Evolutionary conservation across 768 basidiomycete species (phyloP).

Genomic region (Termitomyces sp.): DNA sequence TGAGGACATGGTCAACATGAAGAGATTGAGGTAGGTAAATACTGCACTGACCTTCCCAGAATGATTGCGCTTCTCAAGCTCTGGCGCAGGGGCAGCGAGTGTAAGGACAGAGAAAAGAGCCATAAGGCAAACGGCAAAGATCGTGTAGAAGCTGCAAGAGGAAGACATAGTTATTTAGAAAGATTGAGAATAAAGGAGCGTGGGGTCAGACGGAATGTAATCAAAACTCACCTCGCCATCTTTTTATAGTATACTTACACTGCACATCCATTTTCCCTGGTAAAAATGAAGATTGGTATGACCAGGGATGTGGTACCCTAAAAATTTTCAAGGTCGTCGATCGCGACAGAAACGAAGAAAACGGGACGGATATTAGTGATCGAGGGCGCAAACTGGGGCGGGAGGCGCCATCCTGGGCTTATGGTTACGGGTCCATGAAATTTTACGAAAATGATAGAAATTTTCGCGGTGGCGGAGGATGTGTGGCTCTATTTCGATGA

Average conservation of each 20-base stretch:
- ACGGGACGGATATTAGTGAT: not conserved
- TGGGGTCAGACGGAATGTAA: not conserved
- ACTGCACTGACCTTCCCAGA: slow-evolving; percentile 11
- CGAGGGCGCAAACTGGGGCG: not conserved
- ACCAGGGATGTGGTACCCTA: not conserved
- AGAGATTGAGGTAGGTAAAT: not conserved
- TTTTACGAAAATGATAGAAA: not conserved
- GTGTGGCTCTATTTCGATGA: not conserved
- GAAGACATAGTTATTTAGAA: slow-evolving; percentile 7
- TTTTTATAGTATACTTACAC: not conserved
- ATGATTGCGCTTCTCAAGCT: slow-evolving; percentile 6
- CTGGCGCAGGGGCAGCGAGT: slow-evolving; percentile 8
- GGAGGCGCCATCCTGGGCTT: not conserved
- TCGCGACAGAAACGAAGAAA: not conserved
- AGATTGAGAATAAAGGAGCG: not conserved
- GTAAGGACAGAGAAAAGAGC: slow-evolving; percentile 6
- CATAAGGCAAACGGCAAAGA: slow-evolving; percentile 7
- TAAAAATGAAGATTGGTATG: not conserved
- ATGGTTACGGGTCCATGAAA: not conserved
- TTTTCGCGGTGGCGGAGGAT: not conserved
- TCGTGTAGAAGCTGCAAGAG: slow-evolving; percentile 7
- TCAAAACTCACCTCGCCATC: not conserved
- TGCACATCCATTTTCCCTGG: not conserved
- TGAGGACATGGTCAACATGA: not conserved
- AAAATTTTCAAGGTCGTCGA: not conserved